These are phyloP conservation scores for Balansia obtecta DNA, from an alignment of 2,329 filamentous ascomycete genomes.

Conservation along the genomic window DNA sequence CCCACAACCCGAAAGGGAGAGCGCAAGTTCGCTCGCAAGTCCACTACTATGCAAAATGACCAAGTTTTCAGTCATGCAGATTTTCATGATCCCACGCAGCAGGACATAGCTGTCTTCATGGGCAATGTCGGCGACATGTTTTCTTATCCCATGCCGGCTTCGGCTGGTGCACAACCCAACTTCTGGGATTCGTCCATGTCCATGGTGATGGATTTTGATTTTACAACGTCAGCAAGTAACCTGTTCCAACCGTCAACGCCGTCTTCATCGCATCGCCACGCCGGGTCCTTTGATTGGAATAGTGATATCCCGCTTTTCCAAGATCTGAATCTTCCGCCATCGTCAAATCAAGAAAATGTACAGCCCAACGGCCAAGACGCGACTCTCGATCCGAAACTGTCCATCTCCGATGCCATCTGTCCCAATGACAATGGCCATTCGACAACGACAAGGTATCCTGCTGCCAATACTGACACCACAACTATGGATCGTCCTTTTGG, in stretches of 20 bases:
- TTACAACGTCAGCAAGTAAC: conserved; percentile 29
- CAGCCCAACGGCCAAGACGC: conserved; percentile 29
- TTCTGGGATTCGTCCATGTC: conserved; percentile 45
- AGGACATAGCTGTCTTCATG: conserved; percentile 35
- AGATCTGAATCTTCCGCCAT: conserved; percentile 24
- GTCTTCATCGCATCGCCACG: conserved; percentile 30
- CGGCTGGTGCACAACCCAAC: conserved; percentile 34
- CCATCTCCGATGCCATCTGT: conserved; percentile 19
- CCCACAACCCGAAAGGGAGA: conserved; percentile 42
- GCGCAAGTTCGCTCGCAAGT: conserved; percentile 41
- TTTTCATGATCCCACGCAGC: conserved; percentile 35
- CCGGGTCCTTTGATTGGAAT: conserved; percentile 45
- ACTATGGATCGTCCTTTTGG: conserved; percentile 36
- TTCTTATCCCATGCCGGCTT: conserved; percentile 46
- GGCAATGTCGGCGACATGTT: conserved; percentile 42
- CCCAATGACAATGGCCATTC: conserved; percentile 14
- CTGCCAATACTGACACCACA: conserved; percentile 13
- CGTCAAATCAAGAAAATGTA: conserved; percentile 23
- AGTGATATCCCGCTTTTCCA: conserved; percentile 43
- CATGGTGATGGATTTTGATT: conserved; percentile 51
- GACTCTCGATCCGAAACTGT: conserved; percentile 37
- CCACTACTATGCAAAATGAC: conserved; percentile 46
- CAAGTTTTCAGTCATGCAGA: conserved; percentile 40
- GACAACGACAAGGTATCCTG: conserved; percentile 29
- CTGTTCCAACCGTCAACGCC: conserved; percentile 26